These are phyloP conservation scores for Trichoderma cornu-damae DNA, from an alignment of 2,329 filamentous ascomycete genomes.

Conservation along the genomic window DNA sequence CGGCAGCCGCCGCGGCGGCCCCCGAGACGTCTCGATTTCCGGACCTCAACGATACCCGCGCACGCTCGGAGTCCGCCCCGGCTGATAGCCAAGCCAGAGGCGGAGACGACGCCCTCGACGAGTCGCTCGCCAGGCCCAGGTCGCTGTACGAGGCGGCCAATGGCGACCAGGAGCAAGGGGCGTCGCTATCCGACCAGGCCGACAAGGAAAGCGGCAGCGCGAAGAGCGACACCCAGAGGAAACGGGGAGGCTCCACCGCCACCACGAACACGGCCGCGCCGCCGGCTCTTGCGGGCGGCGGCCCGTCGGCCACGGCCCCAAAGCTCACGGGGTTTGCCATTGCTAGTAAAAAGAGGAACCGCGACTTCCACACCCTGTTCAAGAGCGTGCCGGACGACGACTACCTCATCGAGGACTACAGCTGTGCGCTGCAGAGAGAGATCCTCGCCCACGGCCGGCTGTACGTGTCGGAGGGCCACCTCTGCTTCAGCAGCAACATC, in stretches of 20 bases:
- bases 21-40: conserved; percentile 53
- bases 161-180: conserved; percentile 60
- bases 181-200: conserved; percentile 57
- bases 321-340: conserved; percentile 93
- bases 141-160: conserved; percentile 47
- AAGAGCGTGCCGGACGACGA: conserved; percentile 97
- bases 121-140: conserved; percentile 39
- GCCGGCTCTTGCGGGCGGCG: not conserved
- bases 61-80: conserved; percentile 56
- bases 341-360: conserved; percentile 91
- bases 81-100: conserved; percentile 36
- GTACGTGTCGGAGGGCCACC: conserved; percentile 93
- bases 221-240: conserved; percentile 62
- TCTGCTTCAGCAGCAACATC: conserved; percentile 99
- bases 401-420: conserved; percentile 97
- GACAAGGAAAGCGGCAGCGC: conserved; percentile 66
- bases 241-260: conserved; percentile 75
- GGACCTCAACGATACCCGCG: conserved; percentile 43
- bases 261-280: conserved; percentile 63
- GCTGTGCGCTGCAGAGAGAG: conserved; percentile 90
- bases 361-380: conserved; percentile 90
- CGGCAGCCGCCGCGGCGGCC: conserved; percentile 47
- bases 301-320: too few relatives aligned
- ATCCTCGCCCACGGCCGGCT: conserved; percentile 90
- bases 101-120: conserved; percentile 32